Evolutionary conservation across 108 stramenopile species (phyloP).

Genomic region (Stephanodiscus triporus): DNA sequence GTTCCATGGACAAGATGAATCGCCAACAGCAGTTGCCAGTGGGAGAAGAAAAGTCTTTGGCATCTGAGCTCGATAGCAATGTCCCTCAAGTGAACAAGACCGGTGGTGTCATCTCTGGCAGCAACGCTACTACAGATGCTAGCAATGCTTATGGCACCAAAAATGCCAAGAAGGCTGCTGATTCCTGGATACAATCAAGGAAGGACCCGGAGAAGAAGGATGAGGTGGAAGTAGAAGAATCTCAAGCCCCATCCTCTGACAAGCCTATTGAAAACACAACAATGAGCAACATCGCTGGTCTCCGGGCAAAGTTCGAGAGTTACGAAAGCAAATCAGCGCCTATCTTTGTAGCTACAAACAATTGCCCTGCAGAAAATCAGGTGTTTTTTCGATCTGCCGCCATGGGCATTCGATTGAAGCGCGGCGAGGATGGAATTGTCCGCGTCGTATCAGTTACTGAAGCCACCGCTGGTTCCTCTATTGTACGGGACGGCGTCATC

Average conservation of each 20-base stretch:
- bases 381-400: constrained; percentile 45
- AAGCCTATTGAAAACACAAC: neutral
- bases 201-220: neutral
- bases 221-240: neutral
- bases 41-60: constrained; percentile 6
- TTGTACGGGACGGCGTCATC: constrained; percentile 36
- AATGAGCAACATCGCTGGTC: constrained; percentile 1
- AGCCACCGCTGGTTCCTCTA: constrained; percentile 34
- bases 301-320: constrained; percentile 17
- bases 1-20: constrained; percentile 30
- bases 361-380: constrained; percentile 17
- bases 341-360: constrained; percentile 1
- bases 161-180: constrained; percentile 10
- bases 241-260: neutral
- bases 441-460: constrained; percentile 47
- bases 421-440: constrained; percentile 49
- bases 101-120: neutral
- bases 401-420: constrained; percentile 48
- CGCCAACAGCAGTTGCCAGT: neutral
- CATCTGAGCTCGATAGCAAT: constrained; percentile 21
- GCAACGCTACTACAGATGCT: neutral
- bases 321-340: neutral
- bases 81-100: constrained; percentile 12
- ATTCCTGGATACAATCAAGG: constrained; percentile 8
- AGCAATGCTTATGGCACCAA: constrained; percentile 1